Evolutionary conservation across 2,329 filamentous ascomycete genomes (phyloP).

Genomic region (Fusarium albidum): DNA sequence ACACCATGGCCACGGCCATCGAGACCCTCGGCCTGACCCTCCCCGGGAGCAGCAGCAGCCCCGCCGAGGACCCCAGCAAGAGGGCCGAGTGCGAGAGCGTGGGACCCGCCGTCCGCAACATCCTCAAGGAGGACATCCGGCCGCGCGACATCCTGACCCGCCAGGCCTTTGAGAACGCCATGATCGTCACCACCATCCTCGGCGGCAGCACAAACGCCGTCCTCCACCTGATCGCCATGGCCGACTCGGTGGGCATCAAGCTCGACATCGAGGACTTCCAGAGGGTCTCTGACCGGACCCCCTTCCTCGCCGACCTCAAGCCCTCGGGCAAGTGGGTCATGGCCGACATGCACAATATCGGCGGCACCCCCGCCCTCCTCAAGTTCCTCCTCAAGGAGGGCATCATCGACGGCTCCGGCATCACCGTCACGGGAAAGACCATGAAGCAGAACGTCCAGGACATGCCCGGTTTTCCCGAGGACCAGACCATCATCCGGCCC

Average conservation of each 20-base stretch:
- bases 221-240: conserved; percentile 84
- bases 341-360: conserved; percentile 84
- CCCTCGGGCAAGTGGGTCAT: conserved; percentile 89
- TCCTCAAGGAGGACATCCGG: conserved; percentile 79
- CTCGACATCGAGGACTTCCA: conserved; percentile 90
- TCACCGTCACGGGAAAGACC: conserved; percentile 90
- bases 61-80: conserved; percentile 78
- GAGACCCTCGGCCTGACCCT: conserved; percentile 90
- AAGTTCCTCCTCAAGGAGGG: conserved; percentile 87
- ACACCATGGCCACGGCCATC: conserved; percentile 91
- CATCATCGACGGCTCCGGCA: conserved; percentile 79
- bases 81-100: conserved; percentile 75
- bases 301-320: conserved; percentile 84
- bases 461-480: conserved; percentile 76
- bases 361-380: conserved; percentile 85
- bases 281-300: conserved; percentile 78
- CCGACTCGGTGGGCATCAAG: conserved; percentile 81
- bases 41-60: conserved; percentile 82
- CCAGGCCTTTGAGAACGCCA: conserved; percentile 84
- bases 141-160: conserved; percentile 82
- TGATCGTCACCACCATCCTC: conserved; percentile 83
- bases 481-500: conserved; percentile 83
- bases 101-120: conserved; percentile 76
- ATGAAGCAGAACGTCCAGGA: conserved; percentile 83
- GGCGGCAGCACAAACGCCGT: conserved; percentile 89